Percentiles rank a stretch among this genome's conserved stretches.
These are phyloP conservation scores for Hysterangium stoloniferum DNA, from an alignment of 768 basidiomycete genomes.

Conservation along the genomic window DNA sequence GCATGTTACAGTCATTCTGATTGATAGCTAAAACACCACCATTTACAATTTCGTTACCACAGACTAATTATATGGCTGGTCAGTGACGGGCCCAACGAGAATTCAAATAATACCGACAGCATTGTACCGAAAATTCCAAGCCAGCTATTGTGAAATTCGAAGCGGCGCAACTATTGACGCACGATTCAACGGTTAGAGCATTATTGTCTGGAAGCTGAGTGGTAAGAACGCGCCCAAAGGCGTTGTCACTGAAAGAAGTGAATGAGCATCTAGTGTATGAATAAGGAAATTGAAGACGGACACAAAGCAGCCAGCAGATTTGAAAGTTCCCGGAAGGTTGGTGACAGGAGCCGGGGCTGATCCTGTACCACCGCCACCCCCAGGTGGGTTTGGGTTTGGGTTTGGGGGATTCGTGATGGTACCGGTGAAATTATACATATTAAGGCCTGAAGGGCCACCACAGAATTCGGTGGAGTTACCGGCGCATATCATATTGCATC, in stretches of 20 bases:
- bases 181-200: conserved; percentile 50
- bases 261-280: conserved; percentile 18
- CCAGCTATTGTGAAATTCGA: conserved; percentile 61
- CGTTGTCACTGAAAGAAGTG: conserved; percentile 40
- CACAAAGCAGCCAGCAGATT: conserved; percentile 62
- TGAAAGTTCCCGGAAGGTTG: conserved; percentile 46
- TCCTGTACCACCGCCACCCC: conserved; percentile 27
- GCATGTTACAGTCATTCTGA: conserved; percentile 58
- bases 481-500: conserved; percentile 60
- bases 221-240: conserved; percentile 52
- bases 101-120: conserved; percentile 31
- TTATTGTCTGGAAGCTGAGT: conserved; percentile 31
- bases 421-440: conserved; percentile 64
- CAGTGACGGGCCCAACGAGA: conserved; percentile 1
- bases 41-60: conserved; percentile 56
- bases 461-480: conserved; percentile 62
- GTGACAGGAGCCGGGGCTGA: conserved; percentile 37
- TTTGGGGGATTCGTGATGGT: conserved; percentile 39
- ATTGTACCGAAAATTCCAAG: conserved; percentile 51
- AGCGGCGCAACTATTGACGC: conserved; percentile 49
- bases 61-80: conserved; percentile 37
- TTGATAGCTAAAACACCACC: conserved; percentile 43
- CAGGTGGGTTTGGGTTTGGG: conserved; percentile 17
- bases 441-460: conserved; percentile 62
- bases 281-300: conserved; percentile 23